A percentile compares a stretch with the other conserved stretches of the same genome.
Conservation (phyloP, 805 yeast genomes). For the Scheffersomyces ergatensis region DNA sequence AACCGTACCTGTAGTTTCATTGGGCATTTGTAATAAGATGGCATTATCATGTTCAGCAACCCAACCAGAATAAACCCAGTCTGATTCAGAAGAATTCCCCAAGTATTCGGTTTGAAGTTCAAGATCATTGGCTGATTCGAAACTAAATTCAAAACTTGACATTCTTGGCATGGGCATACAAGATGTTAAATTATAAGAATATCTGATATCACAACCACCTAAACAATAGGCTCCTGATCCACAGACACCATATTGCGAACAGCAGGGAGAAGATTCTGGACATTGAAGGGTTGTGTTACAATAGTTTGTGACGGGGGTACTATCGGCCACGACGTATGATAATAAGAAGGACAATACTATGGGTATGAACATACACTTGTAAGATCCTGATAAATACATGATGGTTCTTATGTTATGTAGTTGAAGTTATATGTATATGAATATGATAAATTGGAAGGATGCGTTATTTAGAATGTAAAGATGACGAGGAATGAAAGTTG, state of each 20-base stretch:
- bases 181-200: slow-evolving; percentile 59
- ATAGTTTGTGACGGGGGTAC: slow-evolving; percentile 10
- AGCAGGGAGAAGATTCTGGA: slow-evolving; percentile 82
- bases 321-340: slow-evolving; percentile 4
- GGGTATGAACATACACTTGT: neutral
- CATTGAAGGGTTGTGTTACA: slow-evolving; percentile 61
- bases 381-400: neutral
- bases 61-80: slow-evolving; percentile 72
- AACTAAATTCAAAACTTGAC: slow-evolving; percentile 39
- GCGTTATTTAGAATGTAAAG: neutral
- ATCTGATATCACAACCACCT: slow-evolving; percentile 84
- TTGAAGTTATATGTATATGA: neutral
- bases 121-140: slow-evolving; percentile 30
- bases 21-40: slow-evolving; percentile 72
- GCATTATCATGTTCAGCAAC: slow-evolving; percentile 49
- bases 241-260: slow-evolving; percentile 77
- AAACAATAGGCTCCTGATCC: slow-evolving; percentile 78
- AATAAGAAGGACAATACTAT: slow-evolving; percentile 1
- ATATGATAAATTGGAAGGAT: neutral
- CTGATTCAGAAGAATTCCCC: slow-evolving; percentile 67
- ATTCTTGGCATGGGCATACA: slow-evolving; percentile 89
- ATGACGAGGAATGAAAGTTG: neutral
- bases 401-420: too few relatives aligned
- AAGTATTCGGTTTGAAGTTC: slow-evolving; percentile 41
- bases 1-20: slow-evolving; percentile 72